phyloP scores from a whole-genome alignment of 2,329 filamentous ascomycete genomes.

The Colletotrichum sp. region DNA sequence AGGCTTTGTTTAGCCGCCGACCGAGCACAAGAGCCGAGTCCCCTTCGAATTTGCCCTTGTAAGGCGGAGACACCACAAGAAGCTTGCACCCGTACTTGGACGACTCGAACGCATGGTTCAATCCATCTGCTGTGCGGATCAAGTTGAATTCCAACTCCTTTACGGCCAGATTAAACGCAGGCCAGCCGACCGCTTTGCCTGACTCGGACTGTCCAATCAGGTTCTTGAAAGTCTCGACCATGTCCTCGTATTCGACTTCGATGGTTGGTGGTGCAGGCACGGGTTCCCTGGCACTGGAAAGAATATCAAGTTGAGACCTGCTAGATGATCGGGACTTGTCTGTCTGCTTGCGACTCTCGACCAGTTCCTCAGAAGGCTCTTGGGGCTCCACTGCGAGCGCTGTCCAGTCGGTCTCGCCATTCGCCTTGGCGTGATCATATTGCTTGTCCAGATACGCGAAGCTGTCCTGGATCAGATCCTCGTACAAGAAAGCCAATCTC shows the following conservation, averaged over 20 bases:
- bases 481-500: conserved; percentile 47
- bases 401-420: conserved; percentile 14
- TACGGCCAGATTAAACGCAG: conserved; percentile 45
- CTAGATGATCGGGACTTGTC: conserved; percentile 47
- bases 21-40: conserved; percentile 30
- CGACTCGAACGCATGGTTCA: neutral
- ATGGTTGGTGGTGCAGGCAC: neutral
- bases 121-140: conserved; percentile 32
- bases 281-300: neutral
- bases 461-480: conserved; percentile 45
- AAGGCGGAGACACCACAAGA: conserved; percentile 42
- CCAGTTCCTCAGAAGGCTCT: conserved; percentile 24
- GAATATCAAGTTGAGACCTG: conserved; percentile 38
- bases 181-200: conserved; percentile 38
- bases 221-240: conserved; percentile 40
- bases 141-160: conserved; percentile 45
- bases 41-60: conserved; percentile 39
- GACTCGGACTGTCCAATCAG: conserved; percentile 32
- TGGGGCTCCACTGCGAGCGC: conserved; percentile 21
- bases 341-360: conserved; percentile 43
- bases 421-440: conserved; percentile 27
- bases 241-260: neutral
- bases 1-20: conserved; percentile 35
- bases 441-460: conserved; percentile 35
- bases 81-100: conserved; percentile 22